Base-by-base conservation (phyloP, 225 moss, liverwort and hornwort genomes). In the Bryoerythrophyllum caledonicum region DNA sequence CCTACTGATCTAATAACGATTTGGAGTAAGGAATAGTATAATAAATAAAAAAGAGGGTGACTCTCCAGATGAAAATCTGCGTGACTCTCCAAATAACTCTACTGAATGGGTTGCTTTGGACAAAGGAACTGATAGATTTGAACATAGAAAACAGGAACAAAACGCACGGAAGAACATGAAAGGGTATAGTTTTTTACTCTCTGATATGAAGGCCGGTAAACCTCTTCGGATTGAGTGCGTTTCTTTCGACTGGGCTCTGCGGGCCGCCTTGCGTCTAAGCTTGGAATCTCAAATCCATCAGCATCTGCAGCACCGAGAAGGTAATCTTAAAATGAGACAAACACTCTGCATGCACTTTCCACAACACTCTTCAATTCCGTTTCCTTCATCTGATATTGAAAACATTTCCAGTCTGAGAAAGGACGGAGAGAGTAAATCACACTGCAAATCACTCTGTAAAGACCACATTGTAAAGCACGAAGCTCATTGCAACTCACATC, bases 201-300 rank as follows among this genome's bases (percentile, higher is more conserved):
- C 68, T 92, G 92, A 79, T 80, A 89, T 5, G 89, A 70, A 76
- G 92, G 85, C 44, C 88, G 87, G 69, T 78, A 88, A 52, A 79
- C 43, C 75, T 92, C 87, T 67, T 87, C 84, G 41, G 94, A 81
- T 68, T 90, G 89, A 17, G 70, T 79, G 72, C 89, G 85, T 76
- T 92, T 92, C 74, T 92, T 88, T 23, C 86, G 86, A 82, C 71
- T 85, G 32, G 83, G 64, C 68, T 82, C 80, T 74, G 74, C 87
- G 56, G 90, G 85, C 67, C 93, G 90, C 65, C 89, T 88, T 59
- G 90, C 86, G 63, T 95, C 93, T 57, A 99, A 78, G 73, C 99
- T 99, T 66, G 91, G 99, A 76, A 99, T 99, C 82, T 99, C 93
- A 76, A 99, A 99, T 56, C 93, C 99, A 60, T 99, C 95, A 54